Evolutionary conservation across 2,329 filamentous ascomycete species (phyloP).

Genomic region (Chaetomiaceae sp.): DNA sequence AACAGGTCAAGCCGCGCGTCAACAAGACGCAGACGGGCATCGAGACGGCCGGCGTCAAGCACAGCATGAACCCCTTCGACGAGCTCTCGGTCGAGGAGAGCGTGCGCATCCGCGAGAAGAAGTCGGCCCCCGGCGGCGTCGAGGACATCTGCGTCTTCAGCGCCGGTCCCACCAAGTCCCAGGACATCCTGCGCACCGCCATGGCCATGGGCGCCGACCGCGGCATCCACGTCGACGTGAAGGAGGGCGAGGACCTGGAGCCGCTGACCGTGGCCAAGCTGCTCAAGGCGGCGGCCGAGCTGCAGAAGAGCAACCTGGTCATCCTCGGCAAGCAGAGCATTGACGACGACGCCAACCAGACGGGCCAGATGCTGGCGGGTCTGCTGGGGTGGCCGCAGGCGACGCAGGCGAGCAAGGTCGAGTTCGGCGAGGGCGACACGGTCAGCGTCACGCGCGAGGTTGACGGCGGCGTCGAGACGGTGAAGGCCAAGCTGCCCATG

Average conservation of each 20-base stretch:
- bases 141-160: constrained; percentile 88
- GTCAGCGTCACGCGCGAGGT: constrained; percentile 86
- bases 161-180: constrained; percentile 80
- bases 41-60: constrained; percentile 89
- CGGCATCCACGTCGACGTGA: constrained; percentile 77
- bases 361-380: constrained; percentile 95
- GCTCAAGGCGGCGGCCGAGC: constrained; percentile 70
- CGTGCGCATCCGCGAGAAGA: constrained; percentile 87
- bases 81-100: constrained; percentile 97
- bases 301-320: constrained; percentile 85
- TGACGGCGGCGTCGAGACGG: constrained; percentile 89
- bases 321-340: constrained; percentile 97
- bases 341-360: constrained; percentile 93
- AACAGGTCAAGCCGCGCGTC: constrained; percentile 64
- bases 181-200: constrained; percentile 86
- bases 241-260: constrained; percentile 73
- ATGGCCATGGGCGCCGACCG: constrained; percentile 99
- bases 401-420: constrained; percentile 83
- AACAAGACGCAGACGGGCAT: constrained; percentile 76
- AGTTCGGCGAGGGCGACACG: constrained; percentile 63
- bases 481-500: constrained; percentile 81
- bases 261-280: constrained; percentile 91
- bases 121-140: constrained; percentile 65
- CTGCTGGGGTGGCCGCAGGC: constrained; percentile 90
- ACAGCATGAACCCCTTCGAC: constrained; percentile 99